Evolutionary conservation across 2,329 filamentous ascomycete species (phyloP), one percentile per base, ranked within the genome.

Genomic region (Ampelomyces quisqualis): DNA sequence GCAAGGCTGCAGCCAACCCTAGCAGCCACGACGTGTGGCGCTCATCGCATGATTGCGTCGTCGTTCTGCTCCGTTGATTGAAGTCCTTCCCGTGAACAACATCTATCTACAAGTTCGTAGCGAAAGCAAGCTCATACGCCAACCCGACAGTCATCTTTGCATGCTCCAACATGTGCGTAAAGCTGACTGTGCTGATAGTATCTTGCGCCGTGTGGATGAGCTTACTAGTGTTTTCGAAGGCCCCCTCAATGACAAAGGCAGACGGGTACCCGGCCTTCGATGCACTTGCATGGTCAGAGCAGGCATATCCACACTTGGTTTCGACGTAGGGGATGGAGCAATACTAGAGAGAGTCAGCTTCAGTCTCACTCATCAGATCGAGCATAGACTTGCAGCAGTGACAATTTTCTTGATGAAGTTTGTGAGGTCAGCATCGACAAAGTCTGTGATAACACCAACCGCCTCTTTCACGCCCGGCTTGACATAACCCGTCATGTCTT

Each of bases 391-490:
- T 35, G 54, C 53, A 24, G 45, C 80, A 32, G 80, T 84, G 49
- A 95, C 85, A 38, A 95, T 80, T 55, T 82, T 80, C 77, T 95
- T 95, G 74, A 95, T 90, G 65, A 95, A 96, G 6, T 77, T 75
- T 1, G 90, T 95, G 55, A 96, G 74, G 32, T 77, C 82, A 1
- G 81, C 73, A 64, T 95, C 85, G 20, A 96, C 90, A 58, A 78
- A 95, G 69, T 97, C 91, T 1, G 86, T 89, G 58, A 96, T 95
- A 26, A 96, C 86, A 18, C 90, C 91, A 5, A 96, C 86, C 31
- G 81, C 84, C 75, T 95, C 90, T 5, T 80, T 77, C 67, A 86
- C 76, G 32, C 89, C 89, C 1, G 87, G 84, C 65, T 90, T 81
- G 2, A 88, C 79, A 64, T 85, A 96, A 6, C 91, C 91, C 1